A percentile compares a stretch with the other conserved stretches of the same genome.
Evolutionary conservation across 352 stramenopile genomes (phyloP).

Genomic region (Pythium insidiosum): DNA sequence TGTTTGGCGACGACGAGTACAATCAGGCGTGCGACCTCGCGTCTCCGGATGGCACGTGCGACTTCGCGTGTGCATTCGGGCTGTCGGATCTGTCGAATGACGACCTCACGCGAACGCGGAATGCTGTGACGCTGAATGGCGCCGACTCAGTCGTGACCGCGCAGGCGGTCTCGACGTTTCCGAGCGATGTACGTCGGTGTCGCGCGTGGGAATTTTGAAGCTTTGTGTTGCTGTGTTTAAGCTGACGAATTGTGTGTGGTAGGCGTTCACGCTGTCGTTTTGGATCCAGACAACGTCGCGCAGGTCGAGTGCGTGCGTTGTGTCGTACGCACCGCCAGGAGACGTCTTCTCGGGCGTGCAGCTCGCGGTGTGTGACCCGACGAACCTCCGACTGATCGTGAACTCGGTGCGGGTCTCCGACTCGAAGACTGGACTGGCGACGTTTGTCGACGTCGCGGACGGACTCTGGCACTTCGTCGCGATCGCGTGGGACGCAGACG

Average conservation of each 20-base stretch:
- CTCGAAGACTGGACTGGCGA: too few species aligned
- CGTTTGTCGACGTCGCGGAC: constrained; percentile 59
- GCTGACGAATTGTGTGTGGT: too few species aligned
- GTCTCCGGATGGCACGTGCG: constrained; percentile 36
- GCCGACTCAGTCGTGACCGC: constrained; percentile 35
- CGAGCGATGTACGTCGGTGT: constrained; percentile 20
- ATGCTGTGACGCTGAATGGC: constrained; percentile 26
- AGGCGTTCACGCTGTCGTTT: constrained; percentile 49
- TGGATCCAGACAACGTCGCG: constrained; percentile 47
- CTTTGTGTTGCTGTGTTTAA: background rate
- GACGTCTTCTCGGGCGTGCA: constrained; percentile 13
- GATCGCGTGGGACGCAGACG: constrained; percentile 39
- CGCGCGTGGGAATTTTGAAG: background rate
- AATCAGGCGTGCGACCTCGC: constrained; percentile 56
- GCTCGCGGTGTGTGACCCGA: constrained; percentile 50
- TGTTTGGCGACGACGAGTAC: constrained; percentile 56
- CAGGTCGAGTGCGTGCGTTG: constrained; percentile 23
- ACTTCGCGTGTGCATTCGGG: constrained; percentile 42
- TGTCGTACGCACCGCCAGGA: constrained; percentile 27
- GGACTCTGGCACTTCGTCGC: constrained; percentile 64
- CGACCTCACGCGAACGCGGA: constrained; percentile 13
- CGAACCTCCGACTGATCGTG: constrained; percentile 42
- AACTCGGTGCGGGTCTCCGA: constrained; percentile 20
- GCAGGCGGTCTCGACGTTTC: constrained; percentile 24
- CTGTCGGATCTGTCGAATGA: constrained; percentile 13